Conservation (phyloP, 2,329 filamentous ascomycete genomes). For the Diplocarpon mali region DNA sequence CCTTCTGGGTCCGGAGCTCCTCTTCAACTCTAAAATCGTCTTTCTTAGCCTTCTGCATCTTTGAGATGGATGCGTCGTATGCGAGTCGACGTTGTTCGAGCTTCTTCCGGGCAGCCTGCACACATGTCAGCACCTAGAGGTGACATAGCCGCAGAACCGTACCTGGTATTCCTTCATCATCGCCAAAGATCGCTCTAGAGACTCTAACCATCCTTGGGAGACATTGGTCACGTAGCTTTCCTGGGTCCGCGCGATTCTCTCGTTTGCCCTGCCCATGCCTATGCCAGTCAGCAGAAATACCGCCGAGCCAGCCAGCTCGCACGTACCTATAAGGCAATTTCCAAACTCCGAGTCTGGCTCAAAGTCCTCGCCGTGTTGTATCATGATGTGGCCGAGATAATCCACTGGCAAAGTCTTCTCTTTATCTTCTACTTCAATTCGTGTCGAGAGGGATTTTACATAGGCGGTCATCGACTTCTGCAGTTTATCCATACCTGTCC, state of each 20-base stretch:
- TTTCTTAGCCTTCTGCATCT: conserved; percentile 87
- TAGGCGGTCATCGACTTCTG: conserved; percentile 79
- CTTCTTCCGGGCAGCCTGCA: conserved; percentile 74
- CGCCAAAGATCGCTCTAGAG: conserved; percentile 75
- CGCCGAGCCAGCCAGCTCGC: background rate
- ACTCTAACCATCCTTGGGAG: conserved; percentile 78
- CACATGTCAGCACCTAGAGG: conserved; percentile 8
- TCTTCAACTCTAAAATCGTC: conserved; percentile 92
- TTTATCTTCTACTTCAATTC: conserved; percentile 73
- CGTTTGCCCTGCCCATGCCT: conserved; percentile 77
- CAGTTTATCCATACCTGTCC: conserved; percentile 77
- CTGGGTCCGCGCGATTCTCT: conserved; percentile 75
- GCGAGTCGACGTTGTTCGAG: conserved; percentile 80
- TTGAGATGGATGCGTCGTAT: conserved; percentile 80
- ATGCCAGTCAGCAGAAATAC: conserved; percentile 14
- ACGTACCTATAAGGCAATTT: conserved; percentile 61
- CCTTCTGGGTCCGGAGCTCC: conserved; percentile 79
- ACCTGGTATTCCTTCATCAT: conserved; percentile 99
- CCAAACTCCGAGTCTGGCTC: conserved; percentile 85
- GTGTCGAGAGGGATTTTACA: conserved; percentile 77
- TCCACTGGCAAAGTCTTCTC: conserved; percentile 76
- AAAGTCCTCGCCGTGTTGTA: conserved; percentile 83
- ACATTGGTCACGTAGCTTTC: conserved; percentile 71
- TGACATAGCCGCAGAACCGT: conserved; percentile 25
- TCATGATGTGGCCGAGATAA: conserved; percentile 76